Base-by-base conservation (phyloP, 2,329 filamentous ascomycete species). In the Sporothrix dimorphospora region DNA sequence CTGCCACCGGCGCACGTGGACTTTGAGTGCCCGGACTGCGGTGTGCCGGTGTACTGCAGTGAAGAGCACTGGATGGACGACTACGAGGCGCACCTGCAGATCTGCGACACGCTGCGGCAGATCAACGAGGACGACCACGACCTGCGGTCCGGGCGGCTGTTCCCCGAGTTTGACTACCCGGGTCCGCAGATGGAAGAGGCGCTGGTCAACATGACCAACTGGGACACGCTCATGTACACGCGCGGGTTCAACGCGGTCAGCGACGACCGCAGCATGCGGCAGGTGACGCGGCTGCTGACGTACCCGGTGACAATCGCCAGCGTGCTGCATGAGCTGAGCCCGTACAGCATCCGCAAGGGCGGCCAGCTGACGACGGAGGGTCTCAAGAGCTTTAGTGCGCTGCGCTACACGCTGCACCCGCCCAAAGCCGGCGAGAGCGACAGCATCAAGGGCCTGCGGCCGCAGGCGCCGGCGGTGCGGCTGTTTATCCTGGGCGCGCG, bases 71-170 rank as follows among this genome's bases (percentile, higher is more conserved):
- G 95, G 92, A 94, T 92, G 79, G 94, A 97, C 77, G 94, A 98
- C 81, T 99, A 97, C 79, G 95, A 98, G 81, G 88, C 90, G 21
- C 96, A 99, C 81, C 81, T 99, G 73, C 89, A 98, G 79, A 91
- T 99, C 47, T 99, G 96, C 81, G 95, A 99, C 78, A 92, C 92
- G 0, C 84, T 99, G 72, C 87, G 92, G 75, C 92, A 98, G 82
- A 95, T 97, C 82, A 99, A 99, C 77, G 96, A 99, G 83, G 96
- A 99, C 79, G 96, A 99, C 77, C 97, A 99, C 79, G 96, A 99
- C 80, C 83, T 99, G 76, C 87, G 92, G 68, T 97, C 94, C 21
- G 96, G 96, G 3, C 89, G 96, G 38, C 92, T 94, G 81, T 99
- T 99, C 81, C 91, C 92, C 16, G 97, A 99, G 81, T 98, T 97